These are phyloP conservation scores for Pseudocercospora pini-densiflorae DNA, from an alignment of 2,329 filamentous ascomycete species.

Conservation along the genomic window DNA sequence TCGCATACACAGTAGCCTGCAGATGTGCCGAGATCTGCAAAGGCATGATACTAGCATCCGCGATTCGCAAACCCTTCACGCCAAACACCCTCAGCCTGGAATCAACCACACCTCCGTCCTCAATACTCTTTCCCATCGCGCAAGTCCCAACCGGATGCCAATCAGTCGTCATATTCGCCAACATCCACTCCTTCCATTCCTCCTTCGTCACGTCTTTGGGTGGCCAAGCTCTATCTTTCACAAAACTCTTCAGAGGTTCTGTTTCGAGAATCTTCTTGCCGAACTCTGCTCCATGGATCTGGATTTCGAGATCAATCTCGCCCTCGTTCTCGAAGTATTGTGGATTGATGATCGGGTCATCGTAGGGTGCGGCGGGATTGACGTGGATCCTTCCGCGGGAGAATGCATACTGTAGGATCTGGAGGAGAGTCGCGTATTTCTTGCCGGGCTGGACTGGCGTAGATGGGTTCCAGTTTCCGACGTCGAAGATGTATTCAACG, in stretches of 20 bases:
- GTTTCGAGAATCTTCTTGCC: constrained; percentile 15
- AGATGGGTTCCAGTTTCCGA: constrained; percentile 10
- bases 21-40: constrained; percentile 37
- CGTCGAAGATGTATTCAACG: constrained; percentile 20
- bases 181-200: constrained; percentile 21
- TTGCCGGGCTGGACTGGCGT: constrained; percentile 4
- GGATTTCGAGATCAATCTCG: constrained; percentile 16
- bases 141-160: constrained; percentile 35
- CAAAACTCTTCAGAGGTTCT: constrained; percentile 11
- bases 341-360: constrained; percentile 34
- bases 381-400: constrained; percentile 36
- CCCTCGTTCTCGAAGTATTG: constrained; percentile 31
- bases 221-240: constrained; percentile 7
- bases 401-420: constrained; percentile 26
- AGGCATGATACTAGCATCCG: constrained; percentile 37
- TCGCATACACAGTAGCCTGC: constrained; percentile 35
- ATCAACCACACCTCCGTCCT: constrained; percentile 34
- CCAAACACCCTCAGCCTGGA: constrained; percentile 32
- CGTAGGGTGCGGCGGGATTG: constrained; percentile 24
- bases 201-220: constrained; percentile 16
- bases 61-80: constrained; percentile 30
- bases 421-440: constrained; percentile 13
- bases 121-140: constrained; percentile 43
- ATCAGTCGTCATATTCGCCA: constrained; percentile 19
- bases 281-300: constrained; percentile 8